Evolutionary conservation across 148 eudicot genomes (phyloP).

Genomic region (Persicaria tinctoria): DNA sequence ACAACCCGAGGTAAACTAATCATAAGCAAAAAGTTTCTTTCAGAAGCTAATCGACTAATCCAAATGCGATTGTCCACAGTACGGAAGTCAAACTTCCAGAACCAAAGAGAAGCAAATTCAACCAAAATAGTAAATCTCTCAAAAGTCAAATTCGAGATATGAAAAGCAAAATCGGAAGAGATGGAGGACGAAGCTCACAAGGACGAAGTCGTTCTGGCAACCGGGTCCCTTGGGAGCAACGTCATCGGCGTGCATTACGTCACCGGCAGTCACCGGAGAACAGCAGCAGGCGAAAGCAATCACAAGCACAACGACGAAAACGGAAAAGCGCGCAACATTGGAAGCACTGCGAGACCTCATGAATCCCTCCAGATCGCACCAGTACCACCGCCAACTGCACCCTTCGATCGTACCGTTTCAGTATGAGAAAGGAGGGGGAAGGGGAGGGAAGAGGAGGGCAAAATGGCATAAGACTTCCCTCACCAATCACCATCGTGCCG

Average conservation of each 20-base stretch:
- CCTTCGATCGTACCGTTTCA: background rate
- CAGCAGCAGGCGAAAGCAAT: slow-evolving; percentile 15
- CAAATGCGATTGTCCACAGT: background rate
- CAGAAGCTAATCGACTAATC: background rate
- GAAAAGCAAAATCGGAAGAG: background rate
- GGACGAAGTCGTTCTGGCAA: slow-evolving; percentile 77
- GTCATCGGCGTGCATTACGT: slow-evolving; percentile 85
- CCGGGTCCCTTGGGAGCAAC: slow-evolving; percentile 74
- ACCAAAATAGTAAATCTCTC: background rate
- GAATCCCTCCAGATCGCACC: background rate
- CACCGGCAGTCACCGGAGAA: slow-evolving; percentile 50
- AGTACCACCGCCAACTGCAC: background rate
- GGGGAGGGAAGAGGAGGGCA: slow-evolving; percentile 6
- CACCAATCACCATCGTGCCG: background rate
- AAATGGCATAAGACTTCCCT: slow-evolving; percentile 7
- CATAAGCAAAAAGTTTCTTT: background rate
- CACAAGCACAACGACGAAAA: background rate
- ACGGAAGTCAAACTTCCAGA: background rate
- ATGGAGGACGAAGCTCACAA: slow-evolving; percentile 35
- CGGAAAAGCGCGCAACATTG: slow-evolving; percentile 11
- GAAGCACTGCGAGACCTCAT: slow-evolving; percentile 11
- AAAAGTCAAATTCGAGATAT: background rate
- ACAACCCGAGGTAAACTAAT: background rate
- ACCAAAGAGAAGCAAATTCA: background rate
- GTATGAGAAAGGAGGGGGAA: background rate